Base-by-base conservation (phyloP, 164 flowering plant genomes). In the Sextonia rubra region DNA sequence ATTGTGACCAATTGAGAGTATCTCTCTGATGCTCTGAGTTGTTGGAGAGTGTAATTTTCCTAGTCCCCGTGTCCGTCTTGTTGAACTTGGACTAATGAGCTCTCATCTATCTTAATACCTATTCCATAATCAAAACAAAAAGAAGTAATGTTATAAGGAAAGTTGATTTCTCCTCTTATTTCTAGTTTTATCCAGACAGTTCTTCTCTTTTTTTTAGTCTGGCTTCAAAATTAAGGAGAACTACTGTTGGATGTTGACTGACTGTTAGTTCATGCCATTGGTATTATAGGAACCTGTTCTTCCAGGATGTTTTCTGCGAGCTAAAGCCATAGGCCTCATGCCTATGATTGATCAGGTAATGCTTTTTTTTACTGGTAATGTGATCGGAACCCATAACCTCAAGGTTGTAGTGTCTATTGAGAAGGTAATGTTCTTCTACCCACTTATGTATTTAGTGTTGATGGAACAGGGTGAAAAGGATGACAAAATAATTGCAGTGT, bases 401-500 rank as follows among this genome's bases (percentile, higher is more conserved):
- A 0, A 37, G 44, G 11, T 37, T 37, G 11, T 37, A 37, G 44
- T 37, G 11, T 32, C 9, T 0, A 7, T 32, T 32, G 44, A 32
- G 5, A 5, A 37, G 5, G 44, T 37, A 37, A 52, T 52, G 58
- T 52, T 52, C 58, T 52, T 8, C 37, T 32, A 7, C 44, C 11
- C 2, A 5, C 44, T 37, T 37, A 37, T 37, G 44, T 52, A 22
- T 37, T 47, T 29, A 73, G 29, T 62, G 4, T 26, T 58, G 44
- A 69, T 67, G 52, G 58, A n/a, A 47, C 79, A 90, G 90, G 95
- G 95, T 60, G 95, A 90, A 73, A 90, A 89, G 80, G 95, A 90
- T 82, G 95, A 90, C 86, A 90, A 90, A 76, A 90, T 90, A n/a
- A 90, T 90, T 75, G 94, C 94, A 14, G 94, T 90, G 17, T 90